A percentile compares a stretch with the other conserved stretches of the same genome.
Conservation (phyloP, 2,329 filamentous ascomycete species). For the Hirsutella minnesotensis region DNA sequence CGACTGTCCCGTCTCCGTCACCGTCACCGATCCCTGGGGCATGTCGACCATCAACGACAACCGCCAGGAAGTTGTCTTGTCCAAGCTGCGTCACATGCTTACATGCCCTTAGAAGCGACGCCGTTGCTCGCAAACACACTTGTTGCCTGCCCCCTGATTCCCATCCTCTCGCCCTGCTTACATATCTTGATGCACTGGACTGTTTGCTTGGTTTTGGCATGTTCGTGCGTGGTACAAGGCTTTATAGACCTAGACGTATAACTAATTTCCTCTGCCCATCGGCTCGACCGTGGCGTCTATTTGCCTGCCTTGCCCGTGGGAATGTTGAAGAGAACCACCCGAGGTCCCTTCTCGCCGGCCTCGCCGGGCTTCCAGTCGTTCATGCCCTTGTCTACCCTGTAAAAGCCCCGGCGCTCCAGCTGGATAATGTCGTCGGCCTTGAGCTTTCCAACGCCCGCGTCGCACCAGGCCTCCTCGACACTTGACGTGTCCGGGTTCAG, state of each 20-base stretch:
- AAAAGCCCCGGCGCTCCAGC: constrained; percentile 88
- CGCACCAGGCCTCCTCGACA: constrained; percentile 63
- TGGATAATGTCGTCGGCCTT: constrained; percentile 89
- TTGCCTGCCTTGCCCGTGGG: constrained; percentile 33
- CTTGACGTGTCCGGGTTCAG: constrained; percentile 66
- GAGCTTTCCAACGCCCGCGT: constrained; percentile 66
- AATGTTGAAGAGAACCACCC: constrained; percentile 43
- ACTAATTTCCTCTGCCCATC: too few relatives aligned
- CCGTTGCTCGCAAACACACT: too few relatives aligned
- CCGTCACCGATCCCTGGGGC: constrained; percentile 45
- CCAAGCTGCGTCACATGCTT: constrained; percentile 13
- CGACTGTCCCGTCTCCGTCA: constrained; percentile 52
- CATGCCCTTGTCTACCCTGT: constrained; percentile 63
- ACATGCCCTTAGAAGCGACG: not conserved
- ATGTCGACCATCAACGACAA: constrained; percentile 39
- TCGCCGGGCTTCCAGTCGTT: constrained; percentile 36
- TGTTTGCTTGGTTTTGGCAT: too few relatives aligned
- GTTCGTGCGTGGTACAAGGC: too few relatives aligned
- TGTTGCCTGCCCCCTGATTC: too few relatives aligned
- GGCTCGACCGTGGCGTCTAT: not conserved
- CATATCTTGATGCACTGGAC: too few relatives aligned
- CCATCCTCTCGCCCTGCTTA: not conserved
- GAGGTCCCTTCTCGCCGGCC: constrained; percentile 34
- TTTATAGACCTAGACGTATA: too few relatives aligned
- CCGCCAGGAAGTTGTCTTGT: constrained; percentile 17